These are phyloP conservation scores for Tilletia horrida DNA, from an alignment of 1,284 basidiomycete species.

Conservation along the genomic window DNA sequence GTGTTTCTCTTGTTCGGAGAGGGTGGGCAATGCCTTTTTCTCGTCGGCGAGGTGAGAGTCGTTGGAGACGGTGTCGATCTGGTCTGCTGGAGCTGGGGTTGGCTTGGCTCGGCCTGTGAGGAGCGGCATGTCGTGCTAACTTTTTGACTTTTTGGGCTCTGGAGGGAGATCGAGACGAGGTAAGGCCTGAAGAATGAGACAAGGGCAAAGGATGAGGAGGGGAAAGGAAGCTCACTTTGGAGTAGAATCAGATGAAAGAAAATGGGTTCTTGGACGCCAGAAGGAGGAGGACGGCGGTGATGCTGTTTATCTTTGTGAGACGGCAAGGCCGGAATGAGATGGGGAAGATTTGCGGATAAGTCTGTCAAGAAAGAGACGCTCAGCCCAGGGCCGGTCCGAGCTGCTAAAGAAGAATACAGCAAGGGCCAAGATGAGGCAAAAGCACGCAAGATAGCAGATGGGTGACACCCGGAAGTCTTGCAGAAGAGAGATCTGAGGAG, in stretches of 20 bases:
- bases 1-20: neutral
- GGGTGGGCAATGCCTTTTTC: neutral
- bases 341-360: neutral
- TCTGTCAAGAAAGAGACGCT: no score
- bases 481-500: no score
- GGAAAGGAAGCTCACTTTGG: neutral
- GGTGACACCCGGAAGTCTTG: neutral
- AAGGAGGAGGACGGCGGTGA: no score
- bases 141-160: neutral
- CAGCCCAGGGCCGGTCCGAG: no score
- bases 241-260: neutral
- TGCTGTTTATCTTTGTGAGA: no score
- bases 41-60: neutral
- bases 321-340: no score
- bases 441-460: no score
- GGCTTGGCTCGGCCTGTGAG: neutral
- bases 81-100: neutral
- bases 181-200: neutral
- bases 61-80: neutral
- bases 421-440: neutral
- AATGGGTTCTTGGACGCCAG: no score
- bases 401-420: constrained; percentile 1
- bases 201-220: neutral
- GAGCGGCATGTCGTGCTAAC: neutral
- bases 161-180: neutral